Conservation (phyloP, 163 green algal species). For the Chlorella variabilis region DNA sequence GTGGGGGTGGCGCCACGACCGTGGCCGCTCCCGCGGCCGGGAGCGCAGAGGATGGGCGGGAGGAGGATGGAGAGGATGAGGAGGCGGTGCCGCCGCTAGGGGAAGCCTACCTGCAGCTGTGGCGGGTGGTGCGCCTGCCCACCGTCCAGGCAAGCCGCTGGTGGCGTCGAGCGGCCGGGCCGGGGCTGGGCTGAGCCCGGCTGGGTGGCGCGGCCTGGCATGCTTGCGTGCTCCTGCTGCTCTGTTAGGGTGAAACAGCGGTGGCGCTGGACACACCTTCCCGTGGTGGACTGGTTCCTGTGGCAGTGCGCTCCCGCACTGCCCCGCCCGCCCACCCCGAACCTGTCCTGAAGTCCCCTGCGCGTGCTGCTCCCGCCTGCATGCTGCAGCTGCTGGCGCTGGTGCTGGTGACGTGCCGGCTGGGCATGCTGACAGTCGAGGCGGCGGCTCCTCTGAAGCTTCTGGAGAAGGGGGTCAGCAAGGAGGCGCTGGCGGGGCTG, state of each 20-base stretch:
- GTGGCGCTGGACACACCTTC: too few species aligned
- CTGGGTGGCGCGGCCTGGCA: too few species aligned
- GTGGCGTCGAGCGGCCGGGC: too few species aligned
- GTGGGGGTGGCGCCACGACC: not conserved
- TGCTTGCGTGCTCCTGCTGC: too few species aligned
- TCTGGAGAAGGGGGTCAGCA: slow-evolving; percentile 90
- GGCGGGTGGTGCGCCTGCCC: slow-evolving; percentile 64
- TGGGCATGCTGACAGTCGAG: slow-evolving; percentile 86
- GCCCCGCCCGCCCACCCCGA: too few species aligned
- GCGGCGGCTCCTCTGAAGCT: slow-evolving; percentile 87
- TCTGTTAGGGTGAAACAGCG: too few species aligned
- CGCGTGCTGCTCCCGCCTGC: not conserved
- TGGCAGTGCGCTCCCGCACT: too few species aligned
- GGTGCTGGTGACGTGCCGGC: slow-evolving; percentile 78
- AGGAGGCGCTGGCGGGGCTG: slow-evolving; percentile 84
- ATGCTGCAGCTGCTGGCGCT: slow-evolving; percentile 59
- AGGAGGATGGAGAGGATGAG: not conserved
- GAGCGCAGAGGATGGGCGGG: not conserved
- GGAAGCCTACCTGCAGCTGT: slow-evolving; percentile 76
- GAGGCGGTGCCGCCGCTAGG: slow-evolving; percentile 23
- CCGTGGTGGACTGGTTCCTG: too few species aligned
- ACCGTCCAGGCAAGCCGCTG: slow-evolving; percentile 49
- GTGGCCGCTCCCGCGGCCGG: not conserved
- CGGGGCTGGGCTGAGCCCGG: too few species aligned
- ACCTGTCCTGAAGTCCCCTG: too few species aligned